These are phyloP conservation scores for Lyophyllum semitale DNA, from an alignment of 768 basidiomycete genomes.

Conservation along the genomic window DNA sequence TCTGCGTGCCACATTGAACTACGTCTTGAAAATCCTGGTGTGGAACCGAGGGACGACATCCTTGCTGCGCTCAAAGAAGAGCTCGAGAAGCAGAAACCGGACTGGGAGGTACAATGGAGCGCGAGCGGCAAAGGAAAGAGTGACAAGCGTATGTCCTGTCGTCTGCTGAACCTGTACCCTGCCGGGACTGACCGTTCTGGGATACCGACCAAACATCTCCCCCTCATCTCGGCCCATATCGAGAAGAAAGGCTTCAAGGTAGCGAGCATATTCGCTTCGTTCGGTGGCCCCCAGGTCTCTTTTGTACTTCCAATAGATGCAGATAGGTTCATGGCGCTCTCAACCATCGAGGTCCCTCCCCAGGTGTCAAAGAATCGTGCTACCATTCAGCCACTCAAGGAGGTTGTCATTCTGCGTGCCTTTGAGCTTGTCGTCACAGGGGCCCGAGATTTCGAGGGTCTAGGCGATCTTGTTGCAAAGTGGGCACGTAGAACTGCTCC, in stretches of 20 bases:
- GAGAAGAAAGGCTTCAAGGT: constrained; percentile 7
- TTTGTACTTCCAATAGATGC: constrained; percentile 1
- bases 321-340: constrained; percentile 1
- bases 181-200: neutral
- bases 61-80: too few species aligned
- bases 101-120: constrained; percentile 8
- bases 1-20: too few species aligned
- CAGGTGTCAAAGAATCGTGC: neutral
- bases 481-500: neutral
- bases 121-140: neutral
- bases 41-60: too few species aligned
- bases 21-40: too few species aligned
- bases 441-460: neutral
- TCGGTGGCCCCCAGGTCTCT: constrained; percentile 1
- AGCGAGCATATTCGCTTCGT: constrained; percentile 1
- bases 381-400: constrained; percentile 1
- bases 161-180: constrained; percentile 2
- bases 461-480: neutral
- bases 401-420: neutral
- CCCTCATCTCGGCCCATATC: neutral
- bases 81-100: neutral
- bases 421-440: neutral
- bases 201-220: constrained; percentile 2
- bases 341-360: neutral
- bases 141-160: constrained; percentile 1